Evolutionary conservation across 371 early-diverging fungal genomes (phyloP).

Genomic region (Catenaria anguillulae): DNA sequence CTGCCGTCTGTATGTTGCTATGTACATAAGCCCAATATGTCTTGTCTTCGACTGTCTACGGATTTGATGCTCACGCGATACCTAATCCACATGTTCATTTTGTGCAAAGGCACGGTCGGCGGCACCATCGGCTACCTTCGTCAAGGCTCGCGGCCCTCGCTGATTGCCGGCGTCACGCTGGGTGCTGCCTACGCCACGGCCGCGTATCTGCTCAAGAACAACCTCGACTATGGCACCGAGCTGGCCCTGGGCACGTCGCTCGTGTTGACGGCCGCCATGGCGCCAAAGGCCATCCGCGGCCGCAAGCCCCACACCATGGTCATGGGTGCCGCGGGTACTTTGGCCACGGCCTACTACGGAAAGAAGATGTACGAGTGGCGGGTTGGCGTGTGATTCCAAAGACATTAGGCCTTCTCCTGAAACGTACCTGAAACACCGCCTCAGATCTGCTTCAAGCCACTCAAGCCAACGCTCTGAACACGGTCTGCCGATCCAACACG

Average conservation of each 20-base stretch:
- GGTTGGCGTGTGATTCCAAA: constrained; percentile 22
- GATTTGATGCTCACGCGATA: neutral
- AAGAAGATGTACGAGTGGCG: constrained; percentile 21
- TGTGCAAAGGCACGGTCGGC: constrained; percentile 23
- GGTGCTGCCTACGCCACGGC: constrained; percentile 18
- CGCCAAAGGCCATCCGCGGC: constrained; percentile 18
- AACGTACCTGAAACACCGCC: no score
- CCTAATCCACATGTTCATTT: no score
- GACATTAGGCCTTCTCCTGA: no score
- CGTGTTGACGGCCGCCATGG: constrained; percentile 20
- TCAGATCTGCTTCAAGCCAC: no score
- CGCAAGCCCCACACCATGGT: constrained; percentile 14
- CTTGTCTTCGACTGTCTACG: neutral
- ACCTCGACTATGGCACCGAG: constrained; percentile 18
- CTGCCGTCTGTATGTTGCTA: constrained; percentile 17
- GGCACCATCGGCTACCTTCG: constrained; percentile 21
- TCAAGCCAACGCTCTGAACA: no score
- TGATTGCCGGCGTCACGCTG: constrained; percentile 23
- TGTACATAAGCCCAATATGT: neutral
- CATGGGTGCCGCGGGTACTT: constrained; percentile 15
- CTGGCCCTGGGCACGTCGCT: constrained; percentile 19
- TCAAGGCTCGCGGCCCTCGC: constrained; percentile 18
- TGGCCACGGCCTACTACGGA: constrained; percentile 14
- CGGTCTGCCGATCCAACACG: no score
- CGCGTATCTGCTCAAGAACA: constrained; percentile 18